Conservation (phyloP, 75 land plant species). For the Pinus albicaulis region DNA sequence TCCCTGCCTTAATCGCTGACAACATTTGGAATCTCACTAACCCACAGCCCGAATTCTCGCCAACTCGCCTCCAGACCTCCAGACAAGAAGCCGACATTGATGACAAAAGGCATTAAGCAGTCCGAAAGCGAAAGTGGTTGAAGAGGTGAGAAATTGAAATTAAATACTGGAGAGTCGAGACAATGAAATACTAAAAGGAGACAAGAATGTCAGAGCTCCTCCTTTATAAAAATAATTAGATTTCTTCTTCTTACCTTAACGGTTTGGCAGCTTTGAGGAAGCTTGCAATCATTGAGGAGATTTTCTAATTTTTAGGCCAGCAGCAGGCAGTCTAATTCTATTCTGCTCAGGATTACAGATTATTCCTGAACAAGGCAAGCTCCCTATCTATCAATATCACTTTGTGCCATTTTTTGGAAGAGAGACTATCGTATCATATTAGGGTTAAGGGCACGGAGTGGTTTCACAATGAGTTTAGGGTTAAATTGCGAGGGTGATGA, state of each 20-base stretch:
- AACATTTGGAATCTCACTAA: not conserved
- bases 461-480: not conserved
- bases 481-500: not conserved
- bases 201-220: not conserved
- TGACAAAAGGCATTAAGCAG: conserved; percentile 7
- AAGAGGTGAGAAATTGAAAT: not conserved
- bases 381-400: not conserved
- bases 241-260: no score
- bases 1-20: not conserved
- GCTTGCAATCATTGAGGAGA: not conserved
- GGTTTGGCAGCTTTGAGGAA: no score
- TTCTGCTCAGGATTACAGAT: not conserved
- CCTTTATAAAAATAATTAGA: no score
- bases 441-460: no score
- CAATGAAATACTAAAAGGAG: not conserved
- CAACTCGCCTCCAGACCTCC: not conserved
- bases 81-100: conserved; percentile 4
- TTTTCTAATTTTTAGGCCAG: not conserved
- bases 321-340: not conserved
- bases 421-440: no score
- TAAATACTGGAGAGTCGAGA: not conserved
- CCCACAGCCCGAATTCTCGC: not conserved
- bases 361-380: not conserved
- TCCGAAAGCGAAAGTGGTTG: not conserved
- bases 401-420: not conserved